phyloP scores from a whole-genome alignment of 352 stramenopile species.

The Thraustotheca clavata region DNA sequence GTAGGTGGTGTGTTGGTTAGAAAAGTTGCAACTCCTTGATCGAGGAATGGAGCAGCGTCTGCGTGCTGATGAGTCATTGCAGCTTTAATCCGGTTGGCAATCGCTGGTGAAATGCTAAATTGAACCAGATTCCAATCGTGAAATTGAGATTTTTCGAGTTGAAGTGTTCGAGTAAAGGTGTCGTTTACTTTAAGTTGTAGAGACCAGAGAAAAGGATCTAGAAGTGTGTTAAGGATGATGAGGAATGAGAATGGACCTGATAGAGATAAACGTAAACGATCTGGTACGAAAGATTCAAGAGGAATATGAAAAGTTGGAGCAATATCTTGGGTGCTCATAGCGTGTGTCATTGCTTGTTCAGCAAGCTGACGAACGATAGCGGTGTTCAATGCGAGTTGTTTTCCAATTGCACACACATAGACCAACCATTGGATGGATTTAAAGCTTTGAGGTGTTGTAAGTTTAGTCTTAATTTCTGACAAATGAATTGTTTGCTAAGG shows the following conservation, averaged over 20 bases:
- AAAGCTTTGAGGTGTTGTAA: neutral
- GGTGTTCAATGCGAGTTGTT: neutral
- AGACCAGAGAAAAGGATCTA: neutral
- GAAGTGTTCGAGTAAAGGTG: neutral
- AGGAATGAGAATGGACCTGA: neutral
- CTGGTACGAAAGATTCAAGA: neutral
- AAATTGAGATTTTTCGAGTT: neutral
- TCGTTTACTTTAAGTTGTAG: neutral
- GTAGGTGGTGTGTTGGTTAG: no score
- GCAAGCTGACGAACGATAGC: neutral
- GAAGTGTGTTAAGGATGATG: no score
- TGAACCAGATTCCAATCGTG: neutral
- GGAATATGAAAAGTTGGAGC: neutral
- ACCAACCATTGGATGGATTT: neutral
- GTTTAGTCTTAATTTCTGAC: no score
- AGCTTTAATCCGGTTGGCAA: neutral
- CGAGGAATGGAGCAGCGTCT: no score
- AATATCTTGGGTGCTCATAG: neutral
- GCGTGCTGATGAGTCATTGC: no score
- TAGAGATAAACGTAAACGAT: neutral
- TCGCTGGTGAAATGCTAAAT: neutral
- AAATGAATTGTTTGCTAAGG: no score
- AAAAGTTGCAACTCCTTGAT: no score
- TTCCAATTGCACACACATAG: neutral
- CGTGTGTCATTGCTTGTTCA: neutral